Base-by-base conservation (phyloP, 1,139 yeast genomes). In the Magnusiomyces tetraspermus region DNA sequence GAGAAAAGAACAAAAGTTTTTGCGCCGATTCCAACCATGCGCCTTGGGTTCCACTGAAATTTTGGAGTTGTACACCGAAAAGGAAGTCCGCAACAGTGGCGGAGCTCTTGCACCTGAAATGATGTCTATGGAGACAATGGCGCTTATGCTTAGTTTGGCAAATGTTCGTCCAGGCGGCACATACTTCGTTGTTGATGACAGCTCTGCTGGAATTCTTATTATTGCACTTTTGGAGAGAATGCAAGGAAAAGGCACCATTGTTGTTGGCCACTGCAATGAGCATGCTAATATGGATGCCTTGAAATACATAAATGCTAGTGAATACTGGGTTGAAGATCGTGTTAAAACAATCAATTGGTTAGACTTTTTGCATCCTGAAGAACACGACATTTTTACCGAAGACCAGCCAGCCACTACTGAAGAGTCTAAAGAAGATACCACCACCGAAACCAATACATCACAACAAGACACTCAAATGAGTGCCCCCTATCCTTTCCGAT, bases 141-240 rank as follows among this genome's bases (percentile, higher is more conserved):
- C 94, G 0, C 71, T 85, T 67, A 70, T 88, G 61, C 70, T 92
- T 70, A 82, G 82, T 55, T 75, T 84, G 60, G 96, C 83, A 1
- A 89, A 92, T 64, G 79, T 92, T 23, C 79, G 83, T 61, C 90
- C 96, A 0, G 96, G 96, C 10, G 97, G 98, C 0, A 81, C 77
- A 53, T 94, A 92, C 63, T 72, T 92, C 36, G 83, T 92, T 4
- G 76, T 88, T 52, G 99, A 92, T 65, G 98, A 92, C 63, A 84
- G 96, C 28, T 89, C 95, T 31, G 22, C 42, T 5, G 97, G 97
- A 1, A 74, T 90, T 21, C 67, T 92, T 1, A 79, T 86, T 2
- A 86, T 86, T 57, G 87, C 95, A 3, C 73, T 94, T 76, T 67
- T 92, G 71, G 98, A 94, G 65, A 76, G 97, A 63, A 86, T 92